phyloP scores from a whole-genome alignment of 257 asterid species.

The Solanum medicagineum region DNA sequence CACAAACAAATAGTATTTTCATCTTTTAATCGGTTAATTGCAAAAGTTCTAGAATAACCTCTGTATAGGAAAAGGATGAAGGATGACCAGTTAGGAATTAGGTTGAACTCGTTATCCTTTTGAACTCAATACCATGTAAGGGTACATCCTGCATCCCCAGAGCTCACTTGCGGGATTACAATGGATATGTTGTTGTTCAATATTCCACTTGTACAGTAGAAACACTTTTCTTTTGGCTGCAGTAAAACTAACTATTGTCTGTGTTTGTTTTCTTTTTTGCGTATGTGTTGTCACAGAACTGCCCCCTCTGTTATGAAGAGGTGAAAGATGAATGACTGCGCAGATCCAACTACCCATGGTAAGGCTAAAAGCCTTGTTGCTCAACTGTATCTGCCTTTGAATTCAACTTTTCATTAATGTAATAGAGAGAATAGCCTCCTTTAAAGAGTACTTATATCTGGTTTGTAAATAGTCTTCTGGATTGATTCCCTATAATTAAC shows the following conservation, averaged over 20 bases:
- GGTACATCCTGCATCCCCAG: background rate
- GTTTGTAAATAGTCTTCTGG: slow-evolving; percentile 2
- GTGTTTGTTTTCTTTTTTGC: background rate
- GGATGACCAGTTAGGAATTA: background rate
- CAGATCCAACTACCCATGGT: background rate
- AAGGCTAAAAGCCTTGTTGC: background rate
- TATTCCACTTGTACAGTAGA: background rate
- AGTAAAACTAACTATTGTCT: background rate
- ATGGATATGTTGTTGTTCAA: background rate
- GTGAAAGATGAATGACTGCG: slow-evolving; percentile 42
- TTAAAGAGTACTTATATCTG: background rate
- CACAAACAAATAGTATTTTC: background rate
- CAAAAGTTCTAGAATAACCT: background rate
- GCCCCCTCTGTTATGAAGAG: slow-evolving; percentile 77
- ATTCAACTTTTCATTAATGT: background rate
- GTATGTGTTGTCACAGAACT: slow-evolving; percentile 37
- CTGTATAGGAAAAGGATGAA: background rate
- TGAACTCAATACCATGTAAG: background rate
- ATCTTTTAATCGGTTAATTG: background rate
- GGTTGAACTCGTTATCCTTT: background rate
- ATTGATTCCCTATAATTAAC: background rate
- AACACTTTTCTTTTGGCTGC: background rate
- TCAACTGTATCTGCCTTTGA: background rate
- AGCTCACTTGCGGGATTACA: background rate
- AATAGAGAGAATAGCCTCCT: background rate